Evolutionary conservation across 441 rosid genomes (phyloP).

Genomic region (Manihot esculenta): DNA sequence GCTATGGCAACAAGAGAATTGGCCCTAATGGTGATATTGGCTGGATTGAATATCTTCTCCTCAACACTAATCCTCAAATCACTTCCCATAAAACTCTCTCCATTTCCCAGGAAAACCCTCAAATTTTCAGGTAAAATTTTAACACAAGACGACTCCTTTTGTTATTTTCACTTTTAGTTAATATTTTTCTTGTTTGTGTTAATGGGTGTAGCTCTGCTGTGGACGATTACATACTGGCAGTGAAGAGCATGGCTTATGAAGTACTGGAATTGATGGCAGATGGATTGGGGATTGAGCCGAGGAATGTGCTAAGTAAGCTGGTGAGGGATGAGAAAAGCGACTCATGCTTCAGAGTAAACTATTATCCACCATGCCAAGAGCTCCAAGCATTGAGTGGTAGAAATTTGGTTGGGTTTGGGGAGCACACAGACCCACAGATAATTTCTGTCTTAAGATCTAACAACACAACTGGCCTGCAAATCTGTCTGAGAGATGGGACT

Average conservation of each 20-base stretch:
- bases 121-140: constrained; percentile 49
- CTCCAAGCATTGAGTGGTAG: constrained; percentile 35
- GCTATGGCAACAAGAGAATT: constrained; percentile 71
- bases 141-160: no score
- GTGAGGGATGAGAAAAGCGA: constrained; percentile 71
- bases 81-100: constrained; percentile 33
- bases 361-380: constrained; percentile 40
- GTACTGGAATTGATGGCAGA: constrained; percentile 66
- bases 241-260: constrained; percentile 55
- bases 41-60: constrained; percentile 78
- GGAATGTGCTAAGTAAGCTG: constrained; percentile 47
- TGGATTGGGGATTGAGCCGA: constrained; percentile 60
- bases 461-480: constrained; percentile 86
- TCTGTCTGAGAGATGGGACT: constrained; percentile 58
- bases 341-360: constrained; percentile 70
- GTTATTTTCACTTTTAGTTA: neutral
- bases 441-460: constrained; percentile 82
- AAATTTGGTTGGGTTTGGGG: constrained; percentile 78
- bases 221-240: constrained; percentile 56
- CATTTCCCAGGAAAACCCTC: constrained; percentile 35
- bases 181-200: neutral
- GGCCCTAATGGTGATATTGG: constrained; percentile 79
- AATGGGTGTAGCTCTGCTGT: constrained; percentile 48
- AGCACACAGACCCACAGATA: constrained; percentile 98
- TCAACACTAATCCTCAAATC: constrained; percentile 42